Evolutionary conservation across 2,329 filamentous ascomycete genomes (phyloP).

Genomic region (Colletotrichum zoysiae): DNA sequence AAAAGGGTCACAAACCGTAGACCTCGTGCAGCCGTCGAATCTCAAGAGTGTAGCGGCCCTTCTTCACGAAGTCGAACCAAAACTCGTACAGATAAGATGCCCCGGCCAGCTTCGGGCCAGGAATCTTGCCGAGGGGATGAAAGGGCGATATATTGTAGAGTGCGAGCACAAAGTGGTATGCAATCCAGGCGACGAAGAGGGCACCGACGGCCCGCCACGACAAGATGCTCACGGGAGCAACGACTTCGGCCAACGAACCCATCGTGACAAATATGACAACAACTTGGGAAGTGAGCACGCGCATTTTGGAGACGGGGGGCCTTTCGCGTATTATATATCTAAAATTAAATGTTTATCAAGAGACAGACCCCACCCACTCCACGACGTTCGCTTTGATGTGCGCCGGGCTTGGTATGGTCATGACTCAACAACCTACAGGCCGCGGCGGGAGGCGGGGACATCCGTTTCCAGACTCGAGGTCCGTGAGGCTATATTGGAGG

Average conservation of each 20-base stretch:
- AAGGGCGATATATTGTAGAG: constrained; percentile 52
- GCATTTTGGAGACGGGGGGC: no score
- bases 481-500: not conserved
- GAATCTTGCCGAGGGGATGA: constrained; percentile 43
- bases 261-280: not conserved
- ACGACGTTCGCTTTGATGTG: not conserved
- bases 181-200: not conserved
- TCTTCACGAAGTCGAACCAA: constrained; percentile 44
- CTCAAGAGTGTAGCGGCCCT: constrained; percentile 42
- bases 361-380: not conserved
- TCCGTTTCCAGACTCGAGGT: not conserved
- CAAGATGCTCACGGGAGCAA: not conserved
- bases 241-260: not conserved
- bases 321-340: no score
- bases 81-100: constrained; percentile 43
- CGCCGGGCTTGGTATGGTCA: not conserved
- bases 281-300: not conserved
- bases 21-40: constrained; percentile 46
- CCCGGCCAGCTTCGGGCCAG: constrained; percentile 44
- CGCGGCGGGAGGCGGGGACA: not conserved
- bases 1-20: constrained; percentile 44
- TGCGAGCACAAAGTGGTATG: not conserved
- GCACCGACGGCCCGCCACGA: not conserved
- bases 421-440: not conserved
- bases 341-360: no score